Base-by-base conservation (phyloP, 2,329 filamentous ascomycete genomes). In the Fusarium citri region DNA sequence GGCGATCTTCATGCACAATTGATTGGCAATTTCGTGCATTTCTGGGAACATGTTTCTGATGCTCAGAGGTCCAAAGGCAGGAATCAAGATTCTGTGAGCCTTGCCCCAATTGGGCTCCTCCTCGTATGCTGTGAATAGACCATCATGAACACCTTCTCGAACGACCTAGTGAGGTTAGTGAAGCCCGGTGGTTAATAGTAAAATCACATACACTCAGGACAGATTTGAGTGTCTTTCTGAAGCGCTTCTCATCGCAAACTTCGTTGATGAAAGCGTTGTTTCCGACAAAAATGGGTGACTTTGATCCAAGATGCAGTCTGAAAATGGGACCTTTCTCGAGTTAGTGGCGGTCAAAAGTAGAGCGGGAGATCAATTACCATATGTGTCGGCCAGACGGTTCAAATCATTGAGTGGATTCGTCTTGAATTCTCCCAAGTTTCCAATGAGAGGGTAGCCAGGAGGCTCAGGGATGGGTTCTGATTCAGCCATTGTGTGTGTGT, bases 21-120 rank as follows among this genome's bases (percentile, higher is more conserved):
- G 90, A 1, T 84, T 83, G 7, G 89, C 86, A 64, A 92, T 88
- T 69, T 92, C 91, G 67, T 89, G 84, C 88, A 91, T 91, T 72
- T 90, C 88, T 64, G 86, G 83, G 66, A 91, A 93, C 91, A 93
- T 93, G 59, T 79, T 81, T 37, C 87, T 84, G 72, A 94, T 92
- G 3, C 87, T 84, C 23, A 92, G 77, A 1, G 91, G 91, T 0
- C 91, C 91, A 76, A 93, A 92, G 4, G 89, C 90, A 0, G 91
- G 90, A 73, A 91, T 85, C 56, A 93, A 80, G 18, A 90, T 80
- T 23, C 89, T 82, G 73, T 92, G 87, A 28, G 92, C 91, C 68
- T 91, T 85, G 26, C 85, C 88, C 91, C 91, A 93, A 72, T 89
- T 89, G 58, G 84, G 81, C 69, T 88, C 86, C 5, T 84, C 83